Conservation (phyloP, 2,329 filamentous ascomycete species). For the Nothopassalora personata region DNA sequence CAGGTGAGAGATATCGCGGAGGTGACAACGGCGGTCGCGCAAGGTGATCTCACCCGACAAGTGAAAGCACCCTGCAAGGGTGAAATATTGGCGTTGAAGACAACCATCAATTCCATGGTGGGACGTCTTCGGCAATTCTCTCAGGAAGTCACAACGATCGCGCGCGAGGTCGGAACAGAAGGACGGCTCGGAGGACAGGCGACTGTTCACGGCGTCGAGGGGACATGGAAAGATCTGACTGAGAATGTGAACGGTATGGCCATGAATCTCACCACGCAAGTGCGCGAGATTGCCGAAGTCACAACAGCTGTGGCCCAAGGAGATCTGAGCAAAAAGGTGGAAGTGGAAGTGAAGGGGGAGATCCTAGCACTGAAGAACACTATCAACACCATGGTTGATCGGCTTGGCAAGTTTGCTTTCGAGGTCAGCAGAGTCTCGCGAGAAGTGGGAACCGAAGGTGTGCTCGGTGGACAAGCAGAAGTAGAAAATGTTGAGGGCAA, state of each 20-base stretch:
- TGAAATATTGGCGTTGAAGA: slow-evolving; percentile 48
- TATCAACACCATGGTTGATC: slow-evolving; percentile 64
- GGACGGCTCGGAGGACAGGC: slow-evolving; percentile 48
- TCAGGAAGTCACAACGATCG: slow-evolving; percentile 50
- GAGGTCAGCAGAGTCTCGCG: slow-evolving; percentile 62
- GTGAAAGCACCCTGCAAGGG: slow-evolving; percentile 50
- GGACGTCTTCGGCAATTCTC: slow-evolving; percentile 50
- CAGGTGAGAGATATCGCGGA: slow-evolving; percentile 51
- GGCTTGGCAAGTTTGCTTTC: slow-evolving; percentile 58
- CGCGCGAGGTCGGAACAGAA: slow-evolving; percentile 49
- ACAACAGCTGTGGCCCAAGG: slow-evolving; percentile 49
- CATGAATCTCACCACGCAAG: slow-evolving; percentile 47
- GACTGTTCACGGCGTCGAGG: slow-evolving; percentile 49
- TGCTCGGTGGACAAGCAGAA: slow-evolving; percentile 58
- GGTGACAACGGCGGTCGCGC: slow-evolving; percentile 49
- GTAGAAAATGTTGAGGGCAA: slow-evolving; percentile 62
- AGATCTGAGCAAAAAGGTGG: slow-evolving; percentile 49
- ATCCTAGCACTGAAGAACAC: slow-evolving; percentile 73
- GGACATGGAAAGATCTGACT: slow-evolving; percentile 51
- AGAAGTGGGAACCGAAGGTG: slow-evolving; percentile 61
- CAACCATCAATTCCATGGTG: slow-evolving; percentile 51
- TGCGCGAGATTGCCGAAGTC: slow-evolving; percentile 50
- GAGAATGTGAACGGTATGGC: slow-evolving; percentile 52
- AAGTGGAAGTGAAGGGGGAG: slow-evolving; percentile 49
- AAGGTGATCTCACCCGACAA: slow-evolving; percentile 48